A percentile compares a stretch with the other conserved stretches of the same genome.
Evolutionary conservation across 129 eudicot species (phyloP).

Genomic region (Arctium minus): DNA sequence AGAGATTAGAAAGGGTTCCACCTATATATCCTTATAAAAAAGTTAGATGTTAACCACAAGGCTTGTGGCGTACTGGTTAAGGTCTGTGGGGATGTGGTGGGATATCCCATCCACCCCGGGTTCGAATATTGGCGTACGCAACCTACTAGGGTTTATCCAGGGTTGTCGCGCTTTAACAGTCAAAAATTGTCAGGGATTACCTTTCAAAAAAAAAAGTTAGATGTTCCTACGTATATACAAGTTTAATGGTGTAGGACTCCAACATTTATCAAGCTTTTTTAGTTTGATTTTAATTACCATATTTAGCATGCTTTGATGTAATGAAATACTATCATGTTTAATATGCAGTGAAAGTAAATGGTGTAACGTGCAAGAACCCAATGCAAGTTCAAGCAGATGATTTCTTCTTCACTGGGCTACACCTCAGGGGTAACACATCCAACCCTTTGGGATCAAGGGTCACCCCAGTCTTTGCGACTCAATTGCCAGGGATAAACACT

Average conservation of each 20-base stretch:
- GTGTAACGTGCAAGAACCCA: slow-evolving; percentile 35
- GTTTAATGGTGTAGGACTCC: neutral
- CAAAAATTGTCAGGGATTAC: too few relatives aligned
- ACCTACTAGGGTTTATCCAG: too few relatives aligned
- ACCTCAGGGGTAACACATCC: slow-evolving; percentile 40
- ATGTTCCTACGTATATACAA: neutral
- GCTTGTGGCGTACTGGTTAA: too few relatives aligned
- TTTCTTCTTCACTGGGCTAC: slow-evolving; percentile 41
- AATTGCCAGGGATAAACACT: slow-evolving; percentile 43
- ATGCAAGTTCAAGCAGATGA: slow-evolving; percentile 31
- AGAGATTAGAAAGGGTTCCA: too few relatives aligned
- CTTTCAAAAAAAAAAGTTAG: neutral
- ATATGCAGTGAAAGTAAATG: slow-evolving; percentile 36
- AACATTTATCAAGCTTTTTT: too few relatives aligned
- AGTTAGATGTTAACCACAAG: too few relatives aligned
- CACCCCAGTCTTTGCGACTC: slow-evolving; percentile 31
- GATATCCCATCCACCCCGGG: too few relatives aligned
- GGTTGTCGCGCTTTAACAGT: too few relatives aligned
- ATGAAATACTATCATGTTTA: neutral
- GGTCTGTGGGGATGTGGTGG: too few relatives aligned
- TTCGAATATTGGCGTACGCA: too few relatives aligned
- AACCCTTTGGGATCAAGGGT: slow-evolving; percentile 39
- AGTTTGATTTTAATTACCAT: neutral
- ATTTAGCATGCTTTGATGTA: neutral
- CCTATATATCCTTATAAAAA: too few relatives aligned